A percentile compares a stretch with the other conserved stretches of the same genome.
Conservation (phyloP, 108 stramenopile species). For the Skeletonema menzelii region DNA sequence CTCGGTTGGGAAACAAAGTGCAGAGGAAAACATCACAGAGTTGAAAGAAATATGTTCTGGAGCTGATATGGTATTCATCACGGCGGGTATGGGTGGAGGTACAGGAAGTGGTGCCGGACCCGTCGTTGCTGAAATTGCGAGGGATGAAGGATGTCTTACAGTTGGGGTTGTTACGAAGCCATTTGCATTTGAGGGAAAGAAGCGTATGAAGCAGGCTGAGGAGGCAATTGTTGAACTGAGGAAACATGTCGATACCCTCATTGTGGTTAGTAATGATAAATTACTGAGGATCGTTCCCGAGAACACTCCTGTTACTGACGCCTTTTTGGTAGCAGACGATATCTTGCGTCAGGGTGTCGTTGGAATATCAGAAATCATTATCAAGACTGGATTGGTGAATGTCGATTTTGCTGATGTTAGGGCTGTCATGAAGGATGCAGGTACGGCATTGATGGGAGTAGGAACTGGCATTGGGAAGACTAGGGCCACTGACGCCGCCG, state of each 20-base stretch:
- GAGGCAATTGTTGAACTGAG: conserved; percentile 73
- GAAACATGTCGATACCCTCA: conserved; percentile 89
- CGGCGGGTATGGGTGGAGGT: conserved; percentile 89
- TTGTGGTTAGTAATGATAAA: conserved; percentile 92
- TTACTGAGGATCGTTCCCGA: conserved; percentile 89
- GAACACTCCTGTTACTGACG: conserved; percentile 85
- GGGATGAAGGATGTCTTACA: conserved; percentile 74
- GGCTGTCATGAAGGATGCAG: conserved; percentile 91
- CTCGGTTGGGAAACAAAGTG: conserved; percentile 78
- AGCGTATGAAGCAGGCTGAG: conserved; percentile 85
- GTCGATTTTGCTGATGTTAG: conserved; percentile 95
- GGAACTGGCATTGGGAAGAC: conserved; percentile 83
- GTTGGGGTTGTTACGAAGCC: conserved; percentile 91
- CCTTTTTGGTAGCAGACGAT: conserved; percentile 92
- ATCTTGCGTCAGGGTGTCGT: conserved; percentile 92
- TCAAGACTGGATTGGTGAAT: conserved; percentile 89
- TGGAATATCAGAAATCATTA: conserved; percentile 92
- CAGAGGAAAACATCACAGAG: conserved; percentile 79
- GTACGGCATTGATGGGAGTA: conserved; percentile 94
- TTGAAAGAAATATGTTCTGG: conserved; percentile 73
- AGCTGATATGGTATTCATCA: conserved; percentile 87
- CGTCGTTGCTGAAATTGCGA: conserved; percentile 78
- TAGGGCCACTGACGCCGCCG: conserved; percentile 88
- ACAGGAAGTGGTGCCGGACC: conserved; percentile 90
- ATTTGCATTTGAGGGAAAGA: conserved; percentile 89